Evolutionary conservation across 2,329 filamentous ascomycete species (phyloP).

Genomic region (Diaporthe citrichinensis): DNA sequence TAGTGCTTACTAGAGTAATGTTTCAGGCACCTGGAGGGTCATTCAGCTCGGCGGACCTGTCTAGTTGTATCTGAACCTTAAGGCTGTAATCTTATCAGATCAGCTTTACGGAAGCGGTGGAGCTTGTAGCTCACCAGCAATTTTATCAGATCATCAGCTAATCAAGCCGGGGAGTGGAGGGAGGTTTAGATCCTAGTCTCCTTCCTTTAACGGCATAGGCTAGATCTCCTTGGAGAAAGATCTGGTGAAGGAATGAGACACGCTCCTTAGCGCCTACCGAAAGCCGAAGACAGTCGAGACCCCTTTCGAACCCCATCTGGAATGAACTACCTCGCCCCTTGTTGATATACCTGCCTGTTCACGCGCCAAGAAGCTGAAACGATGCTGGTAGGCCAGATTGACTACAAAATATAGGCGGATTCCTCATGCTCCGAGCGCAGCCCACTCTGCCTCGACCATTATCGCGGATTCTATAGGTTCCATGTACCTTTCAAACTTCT

Average conservation of each 20-base stretch:
- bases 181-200: no score
- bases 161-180: no score
- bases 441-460: neutral
- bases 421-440: neutral
- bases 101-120: neutral
- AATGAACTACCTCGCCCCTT: neutral
- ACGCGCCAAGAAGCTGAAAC: neutral
- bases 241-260: neutral
- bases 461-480: neutral
- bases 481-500: neutral
- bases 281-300: neutral
- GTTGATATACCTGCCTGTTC: neutral
- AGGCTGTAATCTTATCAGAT: neutral
- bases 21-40: no score
- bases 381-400: neutral
- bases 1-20: no score
- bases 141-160: no score
- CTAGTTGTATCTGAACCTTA: neutral
- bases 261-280: neutral
- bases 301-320: neutral
- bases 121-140: no score
- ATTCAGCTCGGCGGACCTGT: no score
- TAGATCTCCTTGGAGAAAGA: neutral
- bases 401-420: neutral
- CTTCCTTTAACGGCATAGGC: neutral